phyloP scores from a whole-genome alignment of 306 rosid species.

The Dalbergia cochinchinensis region DNA sequence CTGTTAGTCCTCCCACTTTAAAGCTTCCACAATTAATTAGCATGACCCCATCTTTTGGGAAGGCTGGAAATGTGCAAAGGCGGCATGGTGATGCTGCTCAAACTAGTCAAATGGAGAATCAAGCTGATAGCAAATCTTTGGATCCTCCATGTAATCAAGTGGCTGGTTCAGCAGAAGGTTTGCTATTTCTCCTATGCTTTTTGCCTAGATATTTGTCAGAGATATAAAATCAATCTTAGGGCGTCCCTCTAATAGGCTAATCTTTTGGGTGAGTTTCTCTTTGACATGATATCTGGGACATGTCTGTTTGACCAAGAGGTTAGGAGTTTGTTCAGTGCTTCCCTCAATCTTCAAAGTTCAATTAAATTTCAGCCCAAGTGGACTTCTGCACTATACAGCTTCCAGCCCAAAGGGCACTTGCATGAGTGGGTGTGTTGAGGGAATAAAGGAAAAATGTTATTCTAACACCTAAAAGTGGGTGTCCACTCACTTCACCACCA shows the following conservation, averaged over 20 bases:
- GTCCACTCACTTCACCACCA: too few relatives aligned
- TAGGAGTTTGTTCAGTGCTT: slow-evolving; percentile 2
- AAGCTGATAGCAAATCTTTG: slow-evolving; percentile 70
- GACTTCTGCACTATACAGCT: slow-evolving; percentile 13
- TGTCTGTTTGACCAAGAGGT: slow-evolving; percentile 17
- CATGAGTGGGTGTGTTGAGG: slow-evolving; percentile 26
- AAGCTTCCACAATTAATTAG: slow-evolving; percentile 98
- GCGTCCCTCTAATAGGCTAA: slow-evolving; percentile 8
- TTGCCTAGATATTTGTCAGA: slow-evolving; percentile 17
- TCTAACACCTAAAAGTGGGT: too few relatives aligned
- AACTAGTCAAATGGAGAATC: slow-evolving; percentile 69
- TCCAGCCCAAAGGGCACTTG: background rate
- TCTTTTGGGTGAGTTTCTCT: slow-evolving; percentile 31
- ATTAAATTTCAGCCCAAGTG: slow-evolving; percentile 30
- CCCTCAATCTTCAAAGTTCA: slow-evolving; percentile 30
- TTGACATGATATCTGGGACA: slow-evolving; percentile 1
- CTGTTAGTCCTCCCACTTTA: slow-evolving; percentile 84
- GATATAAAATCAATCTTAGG: slow-evolving; percentile 16
- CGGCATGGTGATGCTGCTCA: slow-evolving; percentile 70
- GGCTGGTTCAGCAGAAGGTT: slow-evolving; percentile 78
- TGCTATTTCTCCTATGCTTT: slow-evolving; percentile 37
- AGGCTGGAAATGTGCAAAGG: slow-evolving; percentile 81
- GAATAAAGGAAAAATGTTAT: background rate
- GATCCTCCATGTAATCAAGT: slow-evolving; percentile 66
- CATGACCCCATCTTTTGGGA: slow-evolving; percentile 91